phyloP scores from a whole-genome alignment of 345 rosid genomes.

The Linum usitatissimum region DNA sequence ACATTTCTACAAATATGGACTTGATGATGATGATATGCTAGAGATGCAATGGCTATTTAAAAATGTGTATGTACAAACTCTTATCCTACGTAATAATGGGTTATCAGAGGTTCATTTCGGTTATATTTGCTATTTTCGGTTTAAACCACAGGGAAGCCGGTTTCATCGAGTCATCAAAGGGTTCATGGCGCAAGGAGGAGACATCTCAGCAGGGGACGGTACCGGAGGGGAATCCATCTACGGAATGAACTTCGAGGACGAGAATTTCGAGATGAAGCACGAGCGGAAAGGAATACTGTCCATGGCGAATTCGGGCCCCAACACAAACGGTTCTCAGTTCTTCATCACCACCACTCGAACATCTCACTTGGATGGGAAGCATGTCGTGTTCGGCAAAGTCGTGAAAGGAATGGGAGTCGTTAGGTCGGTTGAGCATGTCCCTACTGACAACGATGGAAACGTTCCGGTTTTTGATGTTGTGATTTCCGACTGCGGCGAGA shows the following conservation, averaged over 20 bases:
- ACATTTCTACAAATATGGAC: too few species aligned
- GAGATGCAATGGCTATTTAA: too few species aligned
- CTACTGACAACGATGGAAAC: constrained; percentile 32
- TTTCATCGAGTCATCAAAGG: constrained; percentile 81
- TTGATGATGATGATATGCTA: too few species aligned
- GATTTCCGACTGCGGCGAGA: constrained; percentile 70
- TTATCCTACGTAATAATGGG: not conserved
- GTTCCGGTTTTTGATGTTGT: constrained; percentile 47
- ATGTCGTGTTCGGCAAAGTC: constrained; percentile 86
- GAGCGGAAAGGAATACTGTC: constrained; percentile 94
- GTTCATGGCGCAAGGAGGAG: constrained; percentile 93
- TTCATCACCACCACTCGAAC: constrained; percentile 82
- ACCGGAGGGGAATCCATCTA: constrained; percentile 92
- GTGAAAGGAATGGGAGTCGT: constrained; percentile 90
- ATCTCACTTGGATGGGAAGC: constrained; percentile 84
- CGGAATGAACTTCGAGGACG: constrained; percentile 84
- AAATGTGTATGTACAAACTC: too few species aligned
- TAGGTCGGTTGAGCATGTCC: constrained; percentile 69
- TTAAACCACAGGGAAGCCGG: constrained; percentile 44
- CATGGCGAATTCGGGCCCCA: constrained; percentile 79
- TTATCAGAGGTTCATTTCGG: not conserved
- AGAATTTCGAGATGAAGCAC: constrained; percentile 76
- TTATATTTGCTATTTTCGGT: not conserved
- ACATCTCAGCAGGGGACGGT: constrained; percentile 81
- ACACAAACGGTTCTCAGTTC: constrained; percentile 96